These are phyloP conservation scores for Hemileccinum impolitum DNA, from an alignment of 768 basidiomycete species.

Conservation along the genomic window DNA sequence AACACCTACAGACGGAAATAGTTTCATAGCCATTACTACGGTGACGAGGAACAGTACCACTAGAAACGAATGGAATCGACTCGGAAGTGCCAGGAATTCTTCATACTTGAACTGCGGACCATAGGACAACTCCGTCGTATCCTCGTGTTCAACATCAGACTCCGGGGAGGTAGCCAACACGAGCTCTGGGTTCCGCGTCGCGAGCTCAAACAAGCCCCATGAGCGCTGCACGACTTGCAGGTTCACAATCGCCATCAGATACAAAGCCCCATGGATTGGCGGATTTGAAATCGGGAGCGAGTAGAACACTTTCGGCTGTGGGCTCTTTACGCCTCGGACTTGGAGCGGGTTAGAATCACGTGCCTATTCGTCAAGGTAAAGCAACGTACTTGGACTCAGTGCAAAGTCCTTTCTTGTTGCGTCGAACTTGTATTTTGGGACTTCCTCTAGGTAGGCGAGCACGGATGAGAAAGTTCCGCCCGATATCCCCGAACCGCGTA, in stretches of 20 bases:
- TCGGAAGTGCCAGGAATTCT: conserved; percentile 54
- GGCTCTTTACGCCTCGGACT: conserved; percentile 34
- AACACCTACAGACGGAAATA: conserved; percentile 37
- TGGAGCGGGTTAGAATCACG: conserved; percentile 4
- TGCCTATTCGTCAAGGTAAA: background rate
- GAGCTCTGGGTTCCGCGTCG: conserved; percentile 15
- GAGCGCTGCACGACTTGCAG: conserved; percentile 51
- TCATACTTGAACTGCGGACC: conserved; percentile 74
- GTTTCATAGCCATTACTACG: conserved; percentile 25
- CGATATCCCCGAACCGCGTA: conserved; percentile 35
- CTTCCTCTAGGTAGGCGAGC: conserved; percentile 30
- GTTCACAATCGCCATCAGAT: conserved; percentile 45
- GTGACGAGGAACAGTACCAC: conserved; percentile 33
- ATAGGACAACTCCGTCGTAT: conserved; percentile 39
- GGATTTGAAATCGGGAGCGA: conserved; percentile 34
- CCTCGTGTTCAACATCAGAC: conserved; percentile 16
- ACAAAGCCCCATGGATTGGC: conserved; percentile 38
- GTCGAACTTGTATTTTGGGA: conserved; percentile 28
- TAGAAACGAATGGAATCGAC: conserved; percentile 38
- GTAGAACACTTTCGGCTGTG: conserved; percentile 31
- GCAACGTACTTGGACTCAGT: conserved; percentile 41
- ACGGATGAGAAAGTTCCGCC: conserved; percentile 36
- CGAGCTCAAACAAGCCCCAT: conserved; percentile 48
- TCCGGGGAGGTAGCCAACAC: conserved; percentile 10
- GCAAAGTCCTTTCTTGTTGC: conserved; percentile 36